Evolutionary conservation across 2,329 filamentous ascomycete genomes (phyloP).

Genomic region (Ophiostoma pallidulum): DNA sequence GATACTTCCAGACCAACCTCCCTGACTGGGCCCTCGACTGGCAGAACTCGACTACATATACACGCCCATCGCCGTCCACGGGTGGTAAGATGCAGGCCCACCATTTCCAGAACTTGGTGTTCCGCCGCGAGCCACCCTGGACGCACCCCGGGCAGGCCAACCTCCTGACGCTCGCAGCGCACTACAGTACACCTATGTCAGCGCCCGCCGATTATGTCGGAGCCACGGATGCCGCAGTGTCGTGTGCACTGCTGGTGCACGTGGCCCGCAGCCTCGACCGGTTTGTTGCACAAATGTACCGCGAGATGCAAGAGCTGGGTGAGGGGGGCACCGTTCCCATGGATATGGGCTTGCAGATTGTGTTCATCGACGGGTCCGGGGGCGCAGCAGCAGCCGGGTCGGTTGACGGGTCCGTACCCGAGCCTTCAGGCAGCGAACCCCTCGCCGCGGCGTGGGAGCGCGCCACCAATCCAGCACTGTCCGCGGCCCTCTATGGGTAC

Average conservation of each 20-base stretch:
- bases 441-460: conserved; percentile 65
- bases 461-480: conserved; percentile 54
- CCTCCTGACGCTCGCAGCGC: conserved; percentile 67
- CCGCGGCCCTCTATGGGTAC: conserved; percentile 52
- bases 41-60: conserved; percentile 59
- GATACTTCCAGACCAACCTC: conserved; percentile 58
- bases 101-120: conserved; percentile 63
- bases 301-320: conserved; percentile 52
- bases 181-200: conserved; percentile 67
- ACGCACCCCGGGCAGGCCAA: conserved; percentile 58
- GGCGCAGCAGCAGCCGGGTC: conserved; percentile 32
- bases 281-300: conserved; percentile 65
- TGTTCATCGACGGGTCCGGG: conserved; percentile 81
- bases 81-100: conserved; percentile 40
- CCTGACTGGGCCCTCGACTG: conserved; percentile 62
- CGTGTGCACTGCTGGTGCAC: conserved; percentile 78
- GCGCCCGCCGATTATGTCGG: conserved; percentile 68
- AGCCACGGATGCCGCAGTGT: conserved; percentile 73
- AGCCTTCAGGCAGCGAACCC: conserved; percentile 25
- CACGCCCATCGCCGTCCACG: neutral
- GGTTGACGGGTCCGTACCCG: neutral
- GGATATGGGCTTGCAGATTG: conserved; percentile 66
- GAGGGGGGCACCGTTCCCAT: conserved; percentile 46
- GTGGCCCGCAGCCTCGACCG: conserved; percentile 61
- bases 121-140: conserved; percentile 72